phyloP scores from a whole-genome alignment of 441 rosid genomes.

The Sinapis alba region DNA sequence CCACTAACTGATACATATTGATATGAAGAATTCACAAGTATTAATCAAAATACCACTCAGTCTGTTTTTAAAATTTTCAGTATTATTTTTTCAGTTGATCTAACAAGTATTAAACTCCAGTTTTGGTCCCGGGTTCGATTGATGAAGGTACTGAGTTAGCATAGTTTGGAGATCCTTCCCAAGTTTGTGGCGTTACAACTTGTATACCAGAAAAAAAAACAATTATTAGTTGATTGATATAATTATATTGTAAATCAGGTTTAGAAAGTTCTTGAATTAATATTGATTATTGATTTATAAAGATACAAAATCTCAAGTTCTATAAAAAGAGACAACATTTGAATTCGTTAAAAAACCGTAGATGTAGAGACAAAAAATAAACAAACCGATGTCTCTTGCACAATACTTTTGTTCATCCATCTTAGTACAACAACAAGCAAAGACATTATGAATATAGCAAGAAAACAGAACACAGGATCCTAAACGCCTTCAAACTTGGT shows the following conservation, averaged over 20 bases:
- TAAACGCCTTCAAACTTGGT: slow-evolving; percentile 30
- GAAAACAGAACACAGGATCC: slow-evolving; percentile 21
- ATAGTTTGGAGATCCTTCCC: too few relatives aligned
- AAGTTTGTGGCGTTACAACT: background rate
- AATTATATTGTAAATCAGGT: background rate
- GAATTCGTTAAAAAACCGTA: slow-evolving; percentile 18
- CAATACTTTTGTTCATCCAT: background rate
- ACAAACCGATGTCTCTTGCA: background rate
- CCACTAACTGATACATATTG: too few relatives aligned
- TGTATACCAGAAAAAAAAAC: background rate
- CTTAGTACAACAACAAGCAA: background rate
- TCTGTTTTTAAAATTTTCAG: too few relatives aligned
- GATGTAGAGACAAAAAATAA: slow-evolving; percentile 15
- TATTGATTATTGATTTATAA: slow-evolving; percentile 22
- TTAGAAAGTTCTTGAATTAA: slow-evolving; percentile 17
- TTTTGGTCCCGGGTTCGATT: too few relatives aligned
- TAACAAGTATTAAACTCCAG: too few relatives aligned
- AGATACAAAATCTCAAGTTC: slow-evolving; percentile 29
- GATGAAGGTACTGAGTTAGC: too few relatives aligned
- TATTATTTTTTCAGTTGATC: too few relatives aligned
- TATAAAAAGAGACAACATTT: slow-evolving; percentile 15
- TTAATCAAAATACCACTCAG: too few relatives aligned
- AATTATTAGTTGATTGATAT: background rate
- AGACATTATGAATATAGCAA: background rate
- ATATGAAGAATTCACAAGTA: too few relatives aligned